Base-by-base conservation (phyloP, 1,284 basidiomycete species). In the Mrakiaceae sp. region DNA sequence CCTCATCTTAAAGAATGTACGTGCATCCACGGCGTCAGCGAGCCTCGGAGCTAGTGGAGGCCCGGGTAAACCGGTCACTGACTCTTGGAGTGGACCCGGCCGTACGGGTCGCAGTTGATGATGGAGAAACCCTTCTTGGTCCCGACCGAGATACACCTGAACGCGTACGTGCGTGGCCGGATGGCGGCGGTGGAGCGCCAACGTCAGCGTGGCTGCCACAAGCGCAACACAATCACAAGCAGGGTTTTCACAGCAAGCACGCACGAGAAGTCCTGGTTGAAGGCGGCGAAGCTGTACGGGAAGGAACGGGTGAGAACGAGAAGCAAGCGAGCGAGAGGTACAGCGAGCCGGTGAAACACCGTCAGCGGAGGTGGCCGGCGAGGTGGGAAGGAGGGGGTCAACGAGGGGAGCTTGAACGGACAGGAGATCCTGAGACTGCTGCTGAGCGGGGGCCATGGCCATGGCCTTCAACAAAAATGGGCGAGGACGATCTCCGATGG, bases 41-140 rank as follows among this genome's bases (percentile, higher is more conserved):
- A 4, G 5, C 10, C 50, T 12, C 11, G 14, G 40, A 49, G 47
- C 40, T 16, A 14, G 52, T 55, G 49, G 42, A 43, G 3, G 40
- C 11, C 4, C 27, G 51, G 51, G 46, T 44, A 48, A 49, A 4
- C 5, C 47, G 9, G 16, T 58, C 40, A 82, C 87, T 75, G 74
- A 91, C 91, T 88, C 83, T 89, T 89, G 12, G 90, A 91, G 74
- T 95, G 95, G 6, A 99, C 92, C 70, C 90, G 82, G 53, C 94
- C 95, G 74, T 93, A 98, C 59, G 96, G 96, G 75, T 99, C 95
- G 75, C 92, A 97, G 74, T 98, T 98, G 60, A 91, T 90, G 75
- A 98, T 97, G 70, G 87, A 89, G 75, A 98, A 98, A 3, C 96
- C 96, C 76, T 90, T 91, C 71, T 88, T 85, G 59, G 95, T 96